Percentiles rank a stretch among this genome's conserved stretches.
phyloP scores from a whole-genome alignment of 441 rosid species.

The Populus hybrid region DNA sequence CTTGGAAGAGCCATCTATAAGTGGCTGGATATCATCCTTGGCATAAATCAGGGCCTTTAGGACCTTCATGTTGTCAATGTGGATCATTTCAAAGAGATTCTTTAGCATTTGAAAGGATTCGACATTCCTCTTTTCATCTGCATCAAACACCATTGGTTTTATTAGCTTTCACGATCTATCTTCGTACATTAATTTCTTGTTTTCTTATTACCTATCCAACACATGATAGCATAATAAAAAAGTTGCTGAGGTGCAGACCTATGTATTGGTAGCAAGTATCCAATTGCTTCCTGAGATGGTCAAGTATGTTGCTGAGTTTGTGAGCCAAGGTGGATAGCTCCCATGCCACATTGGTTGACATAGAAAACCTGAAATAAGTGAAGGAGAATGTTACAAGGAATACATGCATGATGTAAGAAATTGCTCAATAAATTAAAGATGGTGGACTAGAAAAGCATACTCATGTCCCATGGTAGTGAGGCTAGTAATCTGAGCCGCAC shows the following conservation, averaged over 20 bases:
- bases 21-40: conserved; percentile 52
- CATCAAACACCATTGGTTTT: neutral
- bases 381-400: neutral
- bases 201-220: neutral
- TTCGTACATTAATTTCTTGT: neutral
- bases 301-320: conserved; percentile 62
- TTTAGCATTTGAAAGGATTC: conserved; percentile 43
- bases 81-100: conserved; percentile 40
- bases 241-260: neutral
- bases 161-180: too few relatives aligned
- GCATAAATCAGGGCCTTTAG: conserved; percentile 59
- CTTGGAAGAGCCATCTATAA: conserved; percentile 56
- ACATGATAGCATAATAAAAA: neutral
- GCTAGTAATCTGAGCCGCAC: conserved; percentile 62
- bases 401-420: neutral
- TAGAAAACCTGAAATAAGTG: conserved; percentile 35
- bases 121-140: conserved; percentile 53
- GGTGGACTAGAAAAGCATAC: conserved; percentile 32
- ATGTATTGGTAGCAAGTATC: conserved; percentile 29
- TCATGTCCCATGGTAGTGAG: conserved; percentile 63
- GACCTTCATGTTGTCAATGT: conserved; percentile 73
- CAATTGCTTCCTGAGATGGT: conserved; percentile 53
- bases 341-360: conserved; percentile 63
- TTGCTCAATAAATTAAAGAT: neutral
- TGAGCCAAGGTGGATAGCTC: conserved; percentile 74